Evolutionary conservation across 441 rosid species (phyloP).

Genomic region (Theobroma grandiflorum): DNA sequence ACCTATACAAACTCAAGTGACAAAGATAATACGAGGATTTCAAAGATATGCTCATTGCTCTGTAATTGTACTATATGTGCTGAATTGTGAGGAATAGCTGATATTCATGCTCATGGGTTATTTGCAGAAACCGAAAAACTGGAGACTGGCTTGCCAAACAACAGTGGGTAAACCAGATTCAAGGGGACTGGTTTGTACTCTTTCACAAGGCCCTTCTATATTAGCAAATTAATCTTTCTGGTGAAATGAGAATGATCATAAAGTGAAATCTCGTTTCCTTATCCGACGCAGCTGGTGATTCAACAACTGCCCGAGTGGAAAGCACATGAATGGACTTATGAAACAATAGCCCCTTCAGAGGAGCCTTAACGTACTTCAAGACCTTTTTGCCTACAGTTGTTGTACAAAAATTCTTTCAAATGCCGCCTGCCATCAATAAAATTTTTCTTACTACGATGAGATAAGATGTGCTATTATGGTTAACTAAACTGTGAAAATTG

Average conservation of each 20-base stretch:
- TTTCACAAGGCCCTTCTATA: conserved; percentile 1
- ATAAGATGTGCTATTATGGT: not conserved
- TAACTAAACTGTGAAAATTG: not conserved
- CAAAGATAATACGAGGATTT: not conserved
- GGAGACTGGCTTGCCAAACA: conserved; percentile 93
- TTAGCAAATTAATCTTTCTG: not conserved
- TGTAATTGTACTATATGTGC: not conserved
- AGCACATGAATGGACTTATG: conserved; percentile 82
- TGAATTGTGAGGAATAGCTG: too few species aligned
- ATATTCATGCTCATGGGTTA: not conserved
- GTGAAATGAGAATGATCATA: too few species aligned
- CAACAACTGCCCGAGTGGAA: conserved; percentile 97
- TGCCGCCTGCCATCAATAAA: not conserved
- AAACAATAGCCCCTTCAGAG: conserved; percentile 37
- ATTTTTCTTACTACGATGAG: not conserved
- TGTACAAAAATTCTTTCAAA: conserved; percentile 25
- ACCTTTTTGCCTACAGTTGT: not conserved
- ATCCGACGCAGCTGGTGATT: conserved; percentile 64
- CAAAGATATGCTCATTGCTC: not conserved
- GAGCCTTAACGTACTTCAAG: not conserved
- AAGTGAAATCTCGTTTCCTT: not conserved
- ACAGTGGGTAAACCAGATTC: conserved; percentile 79
- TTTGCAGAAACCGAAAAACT: conserved; percentile 79
- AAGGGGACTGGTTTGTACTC: conserved; percentile 67
- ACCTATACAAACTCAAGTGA: not conserved